These are phyloP conservation scores for Gliomastix tumulicola DNA, from an alignment of 2,329 filamentous ascomycete species.

Conservation along the genomic window DNA sequence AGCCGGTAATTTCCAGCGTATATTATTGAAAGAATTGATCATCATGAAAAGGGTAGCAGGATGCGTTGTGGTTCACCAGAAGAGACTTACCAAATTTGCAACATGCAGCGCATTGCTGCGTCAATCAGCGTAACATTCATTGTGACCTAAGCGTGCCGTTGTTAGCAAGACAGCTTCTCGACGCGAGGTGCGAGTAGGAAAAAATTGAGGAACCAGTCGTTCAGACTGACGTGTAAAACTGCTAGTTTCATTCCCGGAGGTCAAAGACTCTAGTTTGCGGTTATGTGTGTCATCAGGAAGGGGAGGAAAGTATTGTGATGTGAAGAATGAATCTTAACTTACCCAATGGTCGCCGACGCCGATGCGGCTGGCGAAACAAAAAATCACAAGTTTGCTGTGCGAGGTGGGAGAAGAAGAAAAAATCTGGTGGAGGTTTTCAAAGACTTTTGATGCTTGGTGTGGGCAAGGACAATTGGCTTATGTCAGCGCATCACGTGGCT, in stretches of 20 bases:
- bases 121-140: too few species aligned
- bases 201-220: conserved; percentile 27
- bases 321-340: conserved; percentile 8
- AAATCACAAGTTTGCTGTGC: conserved; percentile 11
- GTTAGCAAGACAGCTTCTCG: conserved; percentile 3
- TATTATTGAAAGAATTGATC: conserved; percentile 63
- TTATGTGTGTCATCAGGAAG: conserved; percentile 74
- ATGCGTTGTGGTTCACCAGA: too few species aligned
- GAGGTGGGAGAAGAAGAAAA: conserved; percentile 14
- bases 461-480: conserved; percentile 9
- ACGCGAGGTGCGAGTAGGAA: conserved; percentile 3
- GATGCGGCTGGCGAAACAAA: too few species aligned
- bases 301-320: conserved; percentile 7
- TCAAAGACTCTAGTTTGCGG: conserved; percentile 99
- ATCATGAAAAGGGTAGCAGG: conserved; percentile 27
- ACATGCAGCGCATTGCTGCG: too few species aligned
- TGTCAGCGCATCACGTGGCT: conserved; percentile 17
- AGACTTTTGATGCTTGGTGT: conserved; percentile 7
- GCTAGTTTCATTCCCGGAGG: conserved; percentile 74
- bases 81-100: conserved; percentile 19
- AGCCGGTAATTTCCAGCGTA: conserved; percentile 96
- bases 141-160: too few species aligned
- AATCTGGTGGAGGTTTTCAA: conserved; percentile 10
- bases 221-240: conserved; percentile 93
- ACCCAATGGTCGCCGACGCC: too few species aligned